phyloP scores from a whole-genome alignment of 2,329 filamentous ascomycete species.

The Colletotrichum graminicola region DNA sequence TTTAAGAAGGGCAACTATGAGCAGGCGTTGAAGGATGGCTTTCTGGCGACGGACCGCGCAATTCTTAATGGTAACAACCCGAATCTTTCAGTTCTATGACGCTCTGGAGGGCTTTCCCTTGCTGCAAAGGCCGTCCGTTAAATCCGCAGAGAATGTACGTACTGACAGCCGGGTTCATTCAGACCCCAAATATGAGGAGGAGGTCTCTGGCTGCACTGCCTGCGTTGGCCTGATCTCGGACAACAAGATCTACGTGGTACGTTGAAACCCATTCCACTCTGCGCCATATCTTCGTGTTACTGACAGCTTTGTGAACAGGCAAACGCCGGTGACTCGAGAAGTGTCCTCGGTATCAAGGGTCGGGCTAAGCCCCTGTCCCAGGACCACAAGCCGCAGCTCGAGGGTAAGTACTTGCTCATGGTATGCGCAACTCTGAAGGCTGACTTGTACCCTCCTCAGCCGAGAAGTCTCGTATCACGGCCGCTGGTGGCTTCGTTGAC shows the following conservation, averaged over 20 bases:
- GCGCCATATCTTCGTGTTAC: slow-evolving; percentile 46
- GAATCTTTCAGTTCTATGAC: slow-evolving; percentile 44
- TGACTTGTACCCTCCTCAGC: slow-evolving; percentile 62
- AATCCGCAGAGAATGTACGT: slow-evolving; percentile 2
- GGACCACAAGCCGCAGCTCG: slow-evolving; percentile 98
- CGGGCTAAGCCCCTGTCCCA: slow-evolving; percentile 98
- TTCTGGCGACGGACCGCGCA: slow-evolving; percentile 93
- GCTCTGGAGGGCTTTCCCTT: background rate
- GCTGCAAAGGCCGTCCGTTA: background rate
- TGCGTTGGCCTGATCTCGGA: slow-evolving; percentile 90
- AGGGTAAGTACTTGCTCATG: slow-evolving; percentile 70
- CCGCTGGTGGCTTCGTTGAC: slow-evolving; percentile 96
- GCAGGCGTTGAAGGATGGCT: slow-evolving; percentile 96
- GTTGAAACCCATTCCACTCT: slow-evolving; percentile 55
- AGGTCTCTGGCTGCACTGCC: slow-evolving; percentile 97
- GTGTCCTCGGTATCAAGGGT: slow-evolving; percentile 95
- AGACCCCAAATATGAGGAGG: slow-evolving; percentile 98
- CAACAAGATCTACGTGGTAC: slow-evolving; percentile 94
- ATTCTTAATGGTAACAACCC: slow-evolving; percentile 86
- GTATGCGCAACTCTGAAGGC: background rate
- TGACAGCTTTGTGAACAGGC: slow-evolving; percentile 69
- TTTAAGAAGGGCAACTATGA: slow-evolving; percentile 93
- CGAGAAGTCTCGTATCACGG: slow-evolving; percentile 95
- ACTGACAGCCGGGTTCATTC: slow-evolving; percentile 42
- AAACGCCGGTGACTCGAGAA: slow-evolving; percentile 96